Conservation (phyloP, 768 basidiomycete genomes). For the Punctularia strigosozonata region DNA sequence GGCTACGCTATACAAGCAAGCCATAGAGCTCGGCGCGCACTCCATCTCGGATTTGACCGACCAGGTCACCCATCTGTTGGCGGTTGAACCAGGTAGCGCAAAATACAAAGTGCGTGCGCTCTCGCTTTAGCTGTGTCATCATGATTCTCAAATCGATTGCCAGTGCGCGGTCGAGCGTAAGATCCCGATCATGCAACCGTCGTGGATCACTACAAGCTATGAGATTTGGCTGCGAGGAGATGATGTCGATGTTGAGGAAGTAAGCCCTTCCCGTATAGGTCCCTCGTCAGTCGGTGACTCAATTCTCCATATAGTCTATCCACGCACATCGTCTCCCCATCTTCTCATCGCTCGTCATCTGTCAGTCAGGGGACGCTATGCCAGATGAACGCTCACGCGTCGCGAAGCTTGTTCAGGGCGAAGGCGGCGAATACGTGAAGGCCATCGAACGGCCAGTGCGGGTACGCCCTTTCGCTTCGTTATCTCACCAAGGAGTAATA, state of each 20-base stretch:
- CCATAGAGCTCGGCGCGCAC: slow-evolving; percentile 69
- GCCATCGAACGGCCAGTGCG: slow-evolving; percentile 64
- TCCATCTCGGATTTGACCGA: slow-evolving; percentile 68
- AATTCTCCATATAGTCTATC: slow-evolving; percentile 35
- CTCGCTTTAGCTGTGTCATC: not conserved
- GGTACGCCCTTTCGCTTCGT: not conserved
- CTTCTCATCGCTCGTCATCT: slow-evolving; percentile 61
- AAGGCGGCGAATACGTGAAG: slow-evolving; percentile 64
- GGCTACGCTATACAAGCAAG: slow-evolving; percentile 65
- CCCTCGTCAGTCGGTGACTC: not conserved
- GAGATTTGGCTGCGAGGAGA: slow-evolving; percentile 69
- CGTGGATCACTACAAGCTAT: slow-evolving; percentile 70
- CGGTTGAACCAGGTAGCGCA: slow-evolving; percentile 65
- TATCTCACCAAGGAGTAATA: slow-evolving; percentile 24
- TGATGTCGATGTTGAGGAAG: slow-evolving; percentile 58
- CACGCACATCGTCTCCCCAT: slow-evolving; percentile 52
- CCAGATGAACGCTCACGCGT: slow-evolving; percentile 49
- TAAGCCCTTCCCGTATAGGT: slow-evolving; percentile 19
- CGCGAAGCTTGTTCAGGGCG: slow-evolving; percentile 39
- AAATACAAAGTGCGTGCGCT: slow-evolving; percentile 59
- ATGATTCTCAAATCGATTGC: slow-evolving; percentile 1
- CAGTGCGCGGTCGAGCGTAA: slow-evolving; percentile 77
- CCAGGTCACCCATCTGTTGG: slow-evolving; percentile 79
- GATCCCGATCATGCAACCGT: slow-evolving; percentile 66
- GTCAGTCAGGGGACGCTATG: slow-evolving; percentile 66